Evolutionary conservation across 116 monocot genomes (phyloP), one percentile per base, ranked within the genome.

Genomic region (Iris pallida): DNA sequence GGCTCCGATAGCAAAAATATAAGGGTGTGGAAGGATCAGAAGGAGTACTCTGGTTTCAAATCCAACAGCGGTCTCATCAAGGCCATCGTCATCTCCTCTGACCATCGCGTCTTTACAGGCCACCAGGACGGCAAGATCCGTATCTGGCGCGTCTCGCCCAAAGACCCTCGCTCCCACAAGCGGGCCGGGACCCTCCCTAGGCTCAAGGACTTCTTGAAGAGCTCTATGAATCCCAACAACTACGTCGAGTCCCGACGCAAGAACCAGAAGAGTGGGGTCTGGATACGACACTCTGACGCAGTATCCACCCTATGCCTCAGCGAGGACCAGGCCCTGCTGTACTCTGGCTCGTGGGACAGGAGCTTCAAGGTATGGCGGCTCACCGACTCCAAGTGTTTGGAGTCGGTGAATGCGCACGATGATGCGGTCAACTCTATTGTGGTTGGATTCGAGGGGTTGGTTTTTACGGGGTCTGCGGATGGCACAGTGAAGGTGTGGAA

Each of bases 401-500:
- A 85, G 72, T 85, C 89, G 19, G 53, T 89, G 11, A 17, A n/a
- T 19, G 85, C 85, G n/a, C 85, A 83, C 56, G 86, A 78, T 15
- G 90, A 85, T 41, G 83, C 85, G 8, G 83, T 90, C 44, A 90
- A 85, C 46, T 57, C 83, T 3, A 49, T 86, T 6, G 80, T 76
- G 7, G 44, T 73, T 0, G 86, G 80, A 1, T 66, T 75, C 51
- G 75, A 69, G 19, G 80, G 75, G 8, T 53, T 82, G 11, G 75
- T 85, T 10, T 80, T 85, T 63, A 70, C 78, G 13, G 86, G 80
- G 11, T 89, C 85, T 8, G 79, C 82, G 12, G 89, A 85, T 75
- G 85, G 89, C 16, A 71, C 79, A 5, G 80, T 89, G 12, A 90
- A 82, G 68, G 76, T 71, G 46, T 90, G 82, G 85, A 64, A 54